A percentile compares a stretch with the other conserved stretches of the same genome.
Evolutionary conservation across 345 rosid species (phyloP).

Genomic region (Rhodomyrtus tomentosa): DNA sequence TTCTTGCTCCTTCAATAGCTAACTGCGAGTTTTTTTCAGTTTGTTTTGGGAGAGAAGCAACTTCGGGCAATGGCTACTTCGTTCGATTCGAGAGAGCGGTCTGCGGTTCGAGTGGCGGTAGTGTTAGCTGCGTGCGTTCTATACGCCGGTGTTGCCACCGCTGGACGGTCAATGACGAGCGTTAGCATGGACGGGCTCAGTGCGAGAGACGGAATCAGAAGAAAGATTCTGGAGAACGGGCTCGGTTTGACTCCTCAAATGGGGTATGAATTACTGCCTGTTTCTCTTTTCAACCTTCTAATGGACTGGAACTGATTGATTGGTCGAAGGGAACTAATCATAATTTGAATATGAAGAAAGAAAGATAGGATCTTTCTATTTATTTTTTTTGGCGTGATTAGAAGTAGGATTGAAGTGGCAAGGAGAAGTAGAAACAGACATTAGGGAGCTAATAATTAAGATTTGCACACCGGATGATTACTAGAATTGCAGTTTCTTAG

Average conservation of each 20-base stretch:
- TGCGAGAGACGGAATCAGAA: not conserved
- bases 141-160: not conserved
- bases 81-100: not conserved
- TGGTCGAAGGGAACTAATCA: not conserved
- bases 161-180: not conserved
- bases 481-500: not conserved
- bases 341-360: not conserved
- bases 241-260: constrained; percentile 35
- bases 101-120: not conserved
- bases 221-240: constrained; percentile 15
- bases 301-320: not conserved
- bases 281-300: not conserved
- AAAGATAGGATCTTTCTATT: not conserved
- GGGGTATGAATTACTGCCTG: constrained; percentile 20
- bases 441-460: not conserved
- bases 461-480: not conserved
- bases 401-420: not conserved
- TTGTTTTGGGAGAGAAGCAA: not conserved
- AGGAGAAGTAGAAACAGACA: not conserved
- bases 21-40: not conserved
- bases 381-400: no score
- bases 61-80: not conserved
- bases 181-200: not conserved
- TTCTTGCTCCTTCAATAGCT: not conserved
- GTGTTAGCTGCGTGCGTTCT: not conserved